phyloP scores from a whole-genome alignment of 2,329 filamentous ascomycete species.

The Phialophora macrospora region DNA sequence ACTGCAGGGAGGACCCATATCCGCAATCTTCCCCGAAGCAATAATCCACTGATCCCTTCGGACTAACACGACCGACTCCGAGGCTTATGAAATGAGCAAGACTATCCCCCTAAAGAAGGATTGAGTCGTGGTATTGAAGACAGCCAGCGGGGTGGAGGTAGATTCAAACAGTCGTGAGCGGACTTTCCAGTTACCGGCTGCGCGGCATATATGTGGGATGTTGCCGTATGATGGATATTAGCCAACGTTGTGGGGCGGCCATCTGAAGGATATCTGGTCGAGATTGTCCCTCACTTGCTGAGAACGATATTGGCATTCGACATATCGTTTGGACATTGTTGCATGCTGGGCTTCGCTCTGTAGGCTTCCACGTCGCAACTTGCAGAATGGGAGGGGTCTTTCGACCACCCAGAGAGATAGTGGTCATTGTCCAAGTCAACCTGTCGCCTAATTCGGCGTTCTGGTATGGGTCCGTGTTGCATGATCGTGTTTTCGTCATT shows the following conservation, averaged over 20 bases:
- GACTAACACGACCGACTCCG: neutral
- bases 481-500: neutral
- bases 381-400: too few species aligned
- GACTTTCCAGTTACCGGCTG: neutral
- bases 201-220: neutral
- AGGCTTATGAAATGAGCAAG: neutral
- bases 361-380: too few species aligned
- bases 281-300: neutral
- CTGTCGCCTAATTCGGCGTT: neutral
- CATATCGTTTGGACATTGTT: neutral
- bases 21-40: neutral
- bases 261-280: neutral
- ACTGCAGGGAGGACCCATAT: neutral
- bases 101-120: slow-evolving; percentile 2
- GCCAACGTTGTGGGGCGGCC: neutral
- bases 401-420: too few species aligned
- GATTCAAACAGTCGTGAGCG: neutral
- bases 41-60: neutral
- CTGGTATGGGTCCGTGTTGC: neutral
- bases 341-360: too few species aligned
- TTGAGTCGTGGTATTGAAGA: neutral
- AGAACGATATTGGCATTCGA: neutral
- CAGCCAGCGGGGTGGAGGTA: neutral
- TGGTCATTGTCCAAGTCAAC: too few species aligned
- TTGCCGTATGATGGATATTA: neutral